Evolutionary conservation across 345 rosid genomes (phyloP), one percentile per base, ranked within the genome.

Genomic region (Eucalyptus camaldulensis): DNA sequence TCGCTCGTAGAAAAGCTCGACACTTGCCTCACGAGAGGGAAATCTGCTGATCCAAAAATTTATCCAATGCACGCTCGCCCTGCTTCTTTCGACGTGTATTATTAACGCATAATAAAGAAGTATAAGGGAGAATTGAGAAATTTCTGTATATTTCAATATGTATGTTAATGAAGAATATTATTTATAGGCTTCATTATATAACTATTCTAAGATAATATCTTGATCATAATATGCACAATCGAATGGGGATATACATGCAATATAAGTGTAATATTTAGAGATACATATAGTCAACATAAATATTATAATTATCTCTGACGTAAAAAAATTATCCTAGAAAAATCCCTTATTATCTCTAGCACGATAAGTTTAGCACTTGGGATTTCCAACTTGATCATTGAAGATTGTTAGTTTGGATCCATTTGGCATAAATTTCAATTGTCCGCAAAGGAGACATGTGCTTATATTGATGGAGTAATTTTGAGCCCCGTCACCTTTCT

Each of bases 121-220:
- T 1, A 25, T 5, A 25, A 25, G n/a, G 0, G n/a, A 58, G 65
- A 10, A 25, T 58, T 0, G 15, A 58, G 0, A 11, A 58, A 58
- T 25, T 25, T 58, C 13, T 3, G 6, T 58, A 58, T 25, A 58
- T 56, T 56, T 56, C 62, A 9, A 56, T 56, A 56, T 9, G 3
- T 22, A 56, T 56, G 0, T 25, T 58, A 58, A 25, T 25, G n/a
- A 58, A 25, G n/a, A 58, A 2, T 25, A 11, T 27, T 60, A 60
- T 25, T 11, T 5, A 5, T 60, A 60, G 1, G 15, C 0, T 27
- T 60, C 5, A 27, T 60, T 27, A 60, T 24, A 24, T 24, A 58
- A 11, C 65, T 58, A 58, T 58, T 58, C 1, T 24, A 25, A 58
- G 12, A 56, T 10, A 58, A 58, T 58, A 58, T 58, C 6, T 58